phyloP scores from a whole-genome alignment of 495 filamentous ascomycete genomes.

The Tuber borchii region DNA sequence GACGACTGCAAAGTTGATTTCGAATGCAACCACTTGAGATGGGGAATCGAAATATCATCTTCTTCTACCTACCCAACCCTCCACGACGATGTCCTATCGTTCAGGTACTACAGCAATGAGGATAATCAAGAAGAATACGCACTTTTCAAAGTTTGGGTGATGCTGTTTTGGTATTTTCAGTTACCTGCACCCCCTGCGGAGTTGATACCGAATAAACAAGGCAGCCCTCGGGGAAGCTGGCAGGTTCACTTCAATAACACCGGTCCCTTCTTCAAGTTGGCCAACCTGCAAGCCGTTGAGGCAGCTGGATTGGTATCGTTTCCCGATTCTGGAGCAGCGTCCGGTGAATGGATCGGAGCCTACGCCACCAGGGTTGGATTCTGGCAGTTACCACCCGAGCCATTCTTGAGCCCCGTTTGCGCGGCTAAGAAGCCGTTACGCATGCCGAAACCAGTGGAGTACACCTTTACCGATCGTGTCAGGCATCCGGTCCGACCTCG shows the following conservation, averaged over 20 bases:
- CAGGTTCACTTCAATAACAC: slow-evolving; percentile 62
- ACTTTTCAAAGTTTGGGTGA: slow-evolving; percentile 61
- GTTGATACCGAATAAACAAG: slow-evolving; percentile 39
- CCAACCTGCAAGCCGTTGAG: slow-evolving; percentile 21
- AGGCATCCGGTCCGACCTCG: slow-evolving; percentile 86
- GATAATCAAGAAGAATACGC: slow-evolving; percentile 18
- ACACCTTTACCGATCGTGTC: slow-evolving; percentile 62
- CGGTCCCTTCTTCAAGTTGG: slow-evolving; percentile 23
- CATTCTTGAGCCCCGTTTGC: slow-evolving; percentile 54
- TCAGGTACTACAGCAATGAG: background rate
- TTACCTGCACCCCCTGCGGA: slow-evolving; percentile 53
- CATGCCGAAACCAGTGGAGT: slow-evolving; percentile 43
- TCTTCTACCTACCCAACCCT: background rate
- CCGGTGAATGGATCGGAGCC: slow-evolving; percentile 10
- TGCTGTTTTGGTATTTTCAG: slow-evolving; percentile 96
- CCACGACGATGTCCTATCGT: background rate
- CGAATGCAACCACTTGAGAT: background rate
- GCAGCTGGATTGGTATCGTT: slow-evolving; percentile 28
- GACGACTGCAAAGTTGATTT: background rate
- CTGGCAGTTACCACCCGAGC: slow-evolving; percentile 82
- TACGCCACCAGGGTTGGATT: slow-evolving; percentile 57
- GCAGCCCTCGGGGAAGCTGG: slow-evolving; percentile 81
- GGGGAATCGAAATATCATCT: slow-evolving; percentile 1
- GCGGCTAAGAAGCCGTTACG: background rate
- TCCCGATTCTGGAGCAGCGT: slow-evolving; percentile 13